Base-by-base conservation (phyloP, 352 stramenopile species). In the Discostella stelligera region DNA sequence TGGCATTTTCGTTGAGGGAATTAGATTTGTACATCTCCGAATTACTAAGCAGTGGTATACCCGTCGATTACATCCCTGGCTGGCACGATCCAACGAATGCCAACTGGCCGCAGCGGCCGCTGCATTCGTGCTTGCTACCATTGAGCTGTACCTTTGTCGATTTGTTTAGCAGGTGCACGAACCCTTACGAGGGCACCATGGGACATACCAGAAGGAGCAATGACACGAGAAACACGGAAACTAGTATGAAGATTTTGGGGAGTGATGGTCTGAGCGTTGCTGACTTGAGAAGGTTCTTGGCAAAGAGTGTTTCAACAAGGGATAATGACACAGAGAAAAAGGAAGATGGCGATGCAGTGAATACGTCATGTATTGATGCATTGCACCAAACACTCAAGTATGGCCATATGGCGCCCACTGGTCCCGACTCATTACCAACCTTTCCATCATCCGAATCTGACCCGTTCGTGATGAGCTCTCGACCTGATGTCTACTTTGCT, bases 111-210 rank as follows among this genome's bases (percentile, higher is more conserved):
- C 96, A 98, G 84, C 93, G 98, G 79, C 96, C 95, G 13, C 90
- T 99, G 32, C 96, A 98, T 80, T 88, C 89, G 21, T 97, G 94
- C 83, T 69, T 98, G 8, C 93, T 99, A 54, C 96, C 94, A 14
- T 85, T 93, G 46, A 92, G 90, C 16, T 83, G 83, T 7, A 83
- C 90, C 20, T 98, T 96, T 77, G 81, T 63, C 8, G 73, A 90
- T 50, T 92, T 96, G 70, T 89, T 96, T 27, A 87, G 87, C 39
- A 91, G 78, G 23, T 82, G 96, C 18, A 95, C 96, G 10, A 99
- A 99, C 84, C 97, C 97, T 6, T 97, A 98, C 72, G 91, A 96
- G 53, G 87, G 49, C 18, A 32, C 61, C 3, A 20, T 76, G 44
- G 55, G 32, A 37, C 13, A 10, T 30, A 25, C 23, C 16, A 52